Conservation (phyloP, 768 basidiomycete species). For the Sporobolomyces pararoseus region DNA sequence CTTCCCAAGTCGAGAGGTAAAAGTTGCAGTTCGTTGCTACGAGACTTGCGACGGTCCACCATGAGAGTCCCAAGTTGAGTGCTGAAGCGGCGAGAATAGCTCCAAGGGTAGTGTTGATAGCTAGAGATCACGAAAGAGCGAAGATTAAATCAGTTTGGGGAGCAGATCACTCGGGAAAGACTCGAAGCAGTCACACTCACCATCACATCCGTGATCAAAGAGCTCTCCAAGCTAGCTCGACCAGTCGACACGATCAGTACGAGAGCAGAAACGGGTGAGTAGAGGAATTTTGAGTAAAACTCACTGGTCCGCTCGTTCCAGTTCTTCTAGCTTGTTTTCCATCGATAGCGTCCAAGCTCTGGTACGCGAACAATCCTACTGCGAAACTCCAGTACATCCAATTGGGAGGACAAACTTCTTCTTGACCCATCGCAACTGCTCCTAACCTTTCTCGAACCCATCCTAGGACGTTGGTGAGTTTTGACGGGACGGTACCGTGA, state of each 20-base stretch:
- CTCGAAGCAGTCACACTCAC: slow-evolving; percentile 1
- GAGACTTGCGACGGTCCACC: slow-evolving; percentile 94
- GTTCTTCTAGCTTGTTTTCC: slow-evolving; percentile 94
- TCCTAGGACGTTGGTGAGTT: slow-evolving; percentile 10
- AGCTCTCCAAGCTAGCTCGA: slow-evolving; percentile 69
- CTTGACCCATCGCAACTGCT: not conserved
- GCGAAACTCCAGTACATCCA: slow-evolving; percentile 96
- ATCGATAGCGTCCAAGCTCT: slow-evolving; percentile 82
- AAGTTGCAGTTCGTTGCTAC: slow-evolving; percentile 71
- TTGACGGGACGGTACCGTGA: slow-evolving; percentile 12
- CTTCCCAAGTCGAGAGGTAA: slow-evolving; percentile 76
- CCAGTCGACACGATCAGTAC: not conserved
- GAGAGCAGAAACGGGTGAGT: no score
- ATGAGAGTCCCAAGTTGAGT: slow-evolving; percentile 83
- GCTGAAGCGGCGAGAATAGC: slow-evolving; percentile 76
- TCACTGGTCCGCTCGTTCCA: slow-evolving; percentile 84
- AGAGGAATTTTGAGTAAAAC: not conserved
- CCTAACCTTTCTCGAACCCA: slow-evolving; percentile 3
- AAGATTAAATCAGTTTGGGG: slow-evolving; percentile 61
- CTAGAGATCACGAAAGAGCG: slow-evolving; percentile 46
- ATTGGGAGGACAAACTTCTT: slow-evolving; percentile 58
- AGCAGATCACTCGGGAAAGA: slow-evolving; percentile 47
- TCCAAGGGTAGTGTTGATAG: slow-evolving; percentile 91
- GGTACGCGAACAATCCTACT: slow-evolving; percentile 82
- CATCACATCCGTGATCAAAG: slow-evolving; percentile 41